Conservation (phyloP, 768 basidiomycete genomes). For the Naganishia vaughanmartiniae region DNA sequence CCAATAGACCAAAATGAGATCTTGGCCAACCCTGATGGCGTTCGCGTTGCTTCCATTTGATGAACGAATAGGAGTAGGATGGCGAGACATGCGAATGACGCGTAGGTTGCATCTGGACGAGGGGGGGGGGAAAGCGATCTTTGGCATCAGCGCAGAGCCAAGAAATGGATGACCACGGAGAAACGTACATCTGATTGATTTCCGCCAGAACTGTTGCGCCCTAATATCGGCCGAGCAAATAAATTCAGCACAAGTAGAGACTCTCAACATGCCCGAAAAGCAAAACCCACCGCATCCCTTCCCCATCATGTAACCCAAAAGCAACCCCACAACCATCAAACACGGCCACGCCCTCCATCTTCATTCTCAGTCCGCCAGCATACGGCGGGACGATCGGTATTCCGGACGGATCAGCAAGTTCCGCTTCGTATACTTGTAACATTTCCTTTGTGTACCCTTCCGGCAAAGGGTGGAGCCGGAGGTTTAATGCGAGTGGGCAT, state of each 20-base stretch:
- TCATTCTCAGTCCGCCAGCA: constrained; percentile 43
- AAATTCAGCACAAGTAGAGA: too few species aligned
- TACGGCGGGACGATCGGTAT: constrained; percentile 33
- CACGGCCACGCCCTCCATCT: constrained; percentile 64
- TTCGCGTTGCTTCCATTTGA: constrained; percentile 72
- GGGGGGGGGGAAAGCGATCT: constrained; percentile 36
- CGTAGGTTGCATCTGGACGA: constrained; percentile 58
- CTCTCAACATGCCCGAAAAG: too few species aligned
- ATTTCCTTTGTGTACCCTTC: constrained; percentile 28
- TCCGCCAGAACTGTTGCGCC: constrained; percentile 64
- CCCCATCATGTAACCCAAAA: constrained; percentile 64
- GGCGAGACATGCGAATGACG: constrained; percentile 67
- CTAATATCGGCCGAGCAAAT: constrained; percentile 12
- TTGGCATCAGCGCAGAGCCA: too few species aligned
- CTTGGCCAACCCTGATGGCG: constrained; percentile 72
- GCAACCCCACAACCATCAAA: constrained; percentile 79
- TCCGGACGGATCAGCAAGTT: constrained; percentile 43
- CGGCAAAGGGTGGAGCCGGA: constrained; percentile 43
- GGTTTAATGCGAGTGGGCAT: constrained; percentile 43
- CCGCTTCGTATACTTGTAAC: constrained; percentile 41
- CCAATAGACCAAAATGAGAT: constrained; percentile 82
- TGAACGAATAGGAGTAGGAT: constrained; percentile 68
- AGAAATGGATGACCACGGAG: background rate
- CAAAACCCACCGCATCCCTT: constrained; percentile 64
- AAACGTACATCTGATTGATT: constrained; percentile 64